phyloP scores from a whole-genome alignment of 2,329 filamentous ascomycete genomes.

The Ophiocordyceps camponoti-saundersi region DNA sequence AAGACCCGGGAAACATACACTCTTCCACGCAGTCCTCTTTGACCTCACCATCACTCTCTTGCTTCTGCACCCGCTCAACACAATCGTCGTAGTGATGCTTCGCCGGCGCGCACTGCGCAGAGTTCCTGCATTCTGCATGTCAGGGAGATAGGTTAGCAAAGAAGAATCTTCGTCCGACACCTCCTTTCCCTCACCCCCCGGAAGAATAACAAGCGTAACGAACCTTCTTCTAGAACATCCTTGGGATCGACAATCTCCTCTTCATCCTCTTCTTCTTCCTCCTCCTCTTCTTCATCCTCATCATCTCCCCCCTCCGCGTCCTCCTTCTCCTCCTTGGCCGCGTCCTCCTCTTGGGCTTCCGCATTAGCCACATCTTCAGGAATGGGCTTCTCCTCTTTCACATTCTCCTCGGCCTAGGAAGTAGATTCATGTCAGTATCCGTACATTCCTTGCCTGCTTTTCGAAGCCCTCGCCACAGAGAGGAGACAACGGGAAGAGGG shows the following conservation, averaged over 20 bases:
- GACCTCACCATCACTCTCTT: conserved; percentile 51
- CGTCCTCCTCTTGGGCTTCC: conserved; percentile 8
- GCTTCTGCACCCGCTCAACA: conserved; percentile 64
- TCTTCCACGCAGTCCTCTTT: conserved; percentile 98
- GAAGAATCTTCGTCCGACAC: no score
- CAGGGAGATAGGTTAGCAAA: no score
- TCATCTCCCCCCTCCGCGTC: conserved; percentile 31
- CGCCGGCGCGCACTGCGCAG: conserved; percentile 63
- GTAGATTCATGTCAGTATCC: no score
- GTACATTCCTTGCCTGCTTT: no score
- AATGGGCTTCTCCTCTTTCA: no score
- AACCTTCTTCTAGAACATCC: conserved; percentile 82
- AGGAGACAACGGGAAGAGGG: no score
- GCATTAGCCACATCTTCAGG: background rate
- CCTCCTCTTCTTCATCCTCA: conserved; percentile 42
- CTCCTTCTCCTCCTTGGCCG: conserved; percentile 27
- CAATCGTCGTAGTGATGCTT: conserved; percentile 99
- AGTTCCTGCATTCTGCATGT: conserved; percentile 69
- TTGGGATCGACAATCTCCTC: conserved; percentile 79
- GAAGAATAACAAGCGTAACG: conserved; percentile 28
- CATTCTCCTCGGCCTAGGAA: background rate
- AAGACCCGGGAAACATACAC: conserved; percentile 46
- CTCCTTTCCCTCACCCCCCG: no score
- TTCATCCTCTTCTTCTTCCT: conserved; percentile 59
- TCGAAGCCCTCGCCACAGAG: background rate